These are phyloP conservation scores for Vitis rupestris DNA, from an alignment of 164 flowering plant genomes.

Conservation along the genomic window DNA sequence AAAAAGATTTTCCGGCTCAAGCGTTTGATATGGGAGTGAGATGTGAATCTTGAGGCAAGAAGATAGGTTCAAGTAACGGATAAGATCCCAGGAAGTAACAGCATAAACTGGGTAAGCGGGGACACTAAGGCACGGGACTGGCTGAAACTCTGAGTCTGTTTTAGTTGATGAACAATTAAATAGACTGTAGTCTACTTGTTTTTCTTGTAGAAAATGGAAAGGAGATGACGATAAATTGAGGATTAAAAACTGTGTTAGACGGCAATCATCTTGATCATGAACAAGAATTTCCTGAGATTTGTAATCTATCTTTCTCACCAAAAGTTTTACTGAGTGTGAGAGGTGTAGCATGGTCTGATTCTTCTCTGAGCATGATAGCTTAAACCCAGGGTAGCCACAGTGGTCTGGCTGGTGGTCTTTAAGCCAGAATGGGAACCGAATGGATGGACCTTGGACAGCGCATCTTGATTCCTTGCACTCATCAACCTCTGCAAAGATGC, in stretches of 20 bases:
- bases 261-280: slow-evolving; percentile 10
- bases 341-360: slow-evolving; percentile 18
- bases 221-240: slow-evolving; percentile 12
- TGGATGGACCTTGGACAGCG: too few relatives aligned
- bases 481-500: too few relatives aligned
- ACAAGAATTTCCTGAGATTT: slow-evolving; percentile 8
- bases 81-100: too few relatives aligned
- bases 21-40: too few relatives aligned
- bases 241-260: slow-evolving; percentile 2
- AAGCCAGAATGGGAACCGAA: slow-evolving; percentile 32
- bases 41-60: too few relatives aligned
- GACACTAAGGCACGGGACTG: too few relatives aligned
- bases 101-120: too few relatives aligned
- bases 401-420: slow-evolving; percentile 13
- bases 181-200: background rate
- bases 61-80: too few relatives aligned
- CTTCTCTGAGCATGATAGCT: slow-evolving; percentile 15
- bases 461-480: too few relatives aligned
- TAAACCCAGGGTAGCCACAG: slow-evolving; percentile 34
- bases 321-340: slow-evolving; percentile 10
- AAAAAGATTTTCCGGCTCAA: too few relatives aligned
- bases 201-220: background rate
- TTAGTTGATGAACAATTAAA: slow-evolving; percentile 12
- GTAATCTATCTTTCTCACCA: slow-evolving; percentile 20
- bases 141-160: too few relatives aligned